phyloP scores from a whole-genome alignment of 768 basidiomycete species.

The Boletus bicolor region DNA sequence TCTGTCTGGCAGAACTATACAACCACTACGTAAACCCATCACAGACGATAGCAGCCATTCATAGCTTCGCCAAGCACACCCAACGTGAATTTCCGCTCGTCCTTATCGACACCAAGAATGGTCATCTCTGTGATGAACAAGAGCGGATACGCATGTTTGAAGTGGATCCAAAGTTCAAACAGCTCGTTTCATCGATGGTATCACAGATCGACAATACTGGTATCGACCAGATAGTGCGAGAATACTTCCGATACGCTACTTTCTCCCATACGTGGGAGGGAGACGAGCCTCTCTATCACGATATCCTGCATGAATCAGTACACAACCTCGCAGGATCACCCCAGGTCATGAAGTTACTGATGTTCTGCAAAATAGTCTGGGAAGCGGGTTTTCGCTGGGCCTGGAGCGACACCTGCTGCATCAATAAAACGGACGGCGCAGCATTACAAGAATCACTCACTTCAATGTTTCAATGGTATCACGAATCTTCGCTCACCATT shows the following conservation, averaged over 20 bases:
- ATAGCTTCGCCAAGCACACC: neutral
- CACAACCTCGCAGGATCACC: slow-evolving; percentile 7
- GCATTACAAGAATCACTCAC: slow-evolving; percentile 21
- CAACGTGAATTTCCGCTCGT: slow-evolving; percentile 9
- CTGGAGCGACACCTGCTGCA: slow-evolving; percentile 28
- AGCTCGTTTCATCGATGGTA: slow-evolving; percentile 17
- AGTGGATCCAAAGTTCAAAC: slow-evolving; percentile 5
- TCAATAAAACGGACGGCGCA: slow-evolving; percentile 17
- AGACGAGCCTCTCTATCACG: slow-evolving; percentile 17
- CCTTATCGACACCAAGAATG: slow-evolving; percentile 15
- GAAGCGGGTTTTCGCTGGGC: slow-evolving; percentile 20
- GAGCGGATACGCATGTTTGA: slow-evolving; percentile 9
- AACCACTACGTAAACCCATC: slow-evolving; percentile 5
- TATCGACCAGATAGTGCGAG: slow-evolving; percentile 3
- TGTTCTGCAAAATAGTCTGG: slow-evolving; percentile 14
- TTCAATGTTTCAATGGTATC: slow-evolving; percentile 31
- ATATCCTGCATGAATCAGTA: slow-evolving; percentile 10
- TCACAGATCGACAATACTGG: neutral
- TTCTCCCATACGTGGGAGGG: slow-evolving; percentile 25
- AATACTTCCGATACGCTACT: slow-evolving; percentile 20
- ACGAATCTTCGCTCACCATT: slow-evolving; percentile 22
- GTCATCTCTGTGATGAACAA: slow-evolving; percentile 13
- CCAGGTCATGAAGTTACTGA: slow-evolving; percentile 11
- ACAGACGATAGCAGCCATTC: slow-evolving; percentile 3
- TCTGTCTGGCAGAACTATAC: neutral